Base-by-base conservation (phyloP, 345 rosid genomes). In the Aurinia saxatilis region DNA sequence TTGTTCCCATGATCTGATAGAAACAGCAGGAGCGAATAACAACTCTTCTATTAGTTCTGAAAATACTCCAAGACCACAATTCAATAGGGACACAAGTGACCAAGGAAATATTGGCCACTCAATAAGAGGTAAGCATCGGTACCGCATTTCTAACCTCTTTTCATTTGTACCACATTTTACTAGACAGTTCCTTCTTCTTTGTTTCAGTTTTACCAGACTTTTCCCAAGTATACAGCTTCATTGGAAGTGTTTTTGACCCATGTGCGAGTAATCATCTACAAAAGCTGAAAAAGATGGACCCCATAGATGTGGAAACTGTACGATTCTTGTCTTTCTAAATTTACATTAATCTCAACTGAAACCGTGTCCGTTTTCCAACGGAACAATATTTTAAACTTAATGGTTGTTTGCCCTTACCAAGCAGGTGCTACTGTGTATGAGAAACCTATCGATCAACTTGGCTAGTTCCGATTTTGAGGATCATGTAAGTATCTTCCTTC, bases 301-400 rank as follows among this genome's bases (percentile, higher is more conserved):
- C 95, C 23, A 91, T 91, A 35, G 96, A 91, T 68, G 85, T 88
- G 29, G 98, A 91, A 70, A 88, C 98, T 8, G 98, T 91, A 81
- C 39, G 84, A 39, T 55, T 48, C 45, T 25, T 63, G 40, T 33
- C 65, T 57, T 13, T 41, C 41, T 29, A 49, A 50, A 48, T 56
- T 33, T 57, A 63, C 49, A 7, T 56, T 36, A 33, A 46, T 44
- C 55, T 57, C 17, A 51, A 5, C 13, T 36, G 50, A 53, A 40
- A 53, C 33, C 31, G 34, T 3, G 9, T 53, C 25, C 27, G 37
- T 39, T n/a, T n/a, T 17, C 64, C 29, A 29, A 13, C 54, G 56
- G 44, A 38, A 50, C 44, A 19, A 45, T 51, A 60, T 19, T 42
- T 6, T 50, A 44, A 56, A 21, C 46, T 7, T 67, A 13, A 55